Evolutionary conservation across 148 eudicot species (phyloP), one percentile per base, ranked within the genome.

Genomic region (Rhododendron ovatum): DNA sequence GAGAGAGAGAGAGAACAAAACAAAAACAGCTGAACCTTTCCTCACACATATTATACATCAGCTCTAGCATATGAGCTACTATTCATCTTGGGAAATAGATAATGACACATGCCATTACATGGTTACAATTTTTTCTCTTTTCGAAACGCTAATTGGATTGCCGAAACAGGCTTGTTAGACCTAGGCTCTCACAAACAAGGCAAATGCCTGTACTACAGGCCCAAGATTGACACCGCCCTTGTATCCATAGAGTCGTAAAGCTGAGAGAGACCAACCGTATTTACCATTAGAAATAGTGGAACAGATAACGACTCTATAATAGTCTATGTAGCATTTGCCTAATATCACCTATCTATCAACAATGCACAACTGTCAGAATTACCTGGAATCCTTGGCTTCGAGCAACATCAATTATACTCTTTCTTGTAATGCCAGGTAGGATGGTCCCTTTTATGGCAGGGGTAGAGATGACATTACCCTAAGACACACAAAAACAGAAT

Each of bases 351-450:
- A 75, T 8, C 61, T 7, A 63, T 55, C 81, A 47, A 63, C 13
- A 41, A 57, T 61, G 45, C 12, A 30, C 9, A 73, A 33, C 41
- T 26, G 71, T 84, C 41, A 50, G 7, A 82, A 80, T 80, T 94
- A 97, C 99, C 99, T 97, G 91, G 88, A 90, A 97, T 84, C 99
- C 99, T 89, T 91, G 94, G 87, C 90, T 93, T 76, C 88, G 89
- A 79, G 98, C 98, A 85, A 97, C 95, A 88, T 97, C 98, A 81
- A 97, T 92, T 85, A 97, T 94, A 83, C 99, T 97, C 93, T 97
- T 97, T 85, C 99, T 87, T 1, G 99, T 97, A 86, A 97, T 95
- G 81, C 99, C 99, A 84, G 99, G 98, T 28, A 97, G 91, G 87
- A 97, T 97, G 78, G 99, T 97, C 87, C 99, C 99, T 89, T 92